Evolutionary conservation across 1,284 basidiomycete genomes (phyloP).

Genomic region (Neotropicomus parvogracilis): DNA sequence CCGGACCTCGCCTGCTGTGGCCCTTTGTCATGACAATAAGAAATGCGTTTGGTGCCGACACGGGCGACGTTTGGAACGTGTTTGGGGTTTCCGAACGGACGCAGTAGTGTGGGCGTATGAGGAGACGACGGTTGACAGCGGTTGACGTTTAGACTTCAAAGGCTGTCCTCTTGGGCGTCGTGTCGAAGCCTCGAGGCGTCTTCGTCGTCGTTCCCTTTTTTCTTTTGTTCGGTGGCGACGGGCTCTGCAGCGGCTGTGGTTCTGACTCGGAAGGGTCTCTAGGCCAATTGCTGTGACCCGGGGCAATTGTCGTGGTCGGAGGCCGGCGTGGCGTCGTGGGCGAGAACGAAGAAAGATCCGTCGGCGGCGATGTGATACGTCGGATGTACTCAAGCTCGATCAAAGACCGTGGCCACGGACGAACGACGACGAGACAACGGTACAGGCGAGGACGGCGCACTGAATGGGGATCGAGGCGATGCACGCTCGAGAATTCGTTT

Average conservation of each 20-base stretch:
- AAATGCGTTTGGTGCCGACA: not conserved
- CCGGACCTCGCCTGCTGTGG: conserved; percentile 9
- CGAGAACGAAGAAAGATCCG: conserved; percentile 5
- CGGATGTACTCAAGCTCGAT: conserved; percentile 9
- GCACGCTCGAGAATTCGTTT: not conserved
- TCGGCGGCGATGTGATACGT: conserved; percentile 16
- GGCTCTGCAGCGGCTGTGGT: conserved; percentile 14
- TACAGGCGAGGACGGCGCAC: not conserved
- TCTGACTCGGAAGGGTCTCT: conserved; percentile 7
- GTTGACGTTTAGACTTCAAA: conserved; percentile 18
- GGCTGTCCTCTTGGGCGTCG: not conserved
- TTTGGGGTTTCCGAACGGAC: conserved; percentile 10
- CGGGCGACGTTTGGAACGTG: conserved; percentile 11
- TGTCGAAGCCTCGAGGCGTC: conserved; percentile 8
- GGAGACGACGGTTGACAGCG: not conserved
- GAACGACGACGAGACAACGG: not conserved
- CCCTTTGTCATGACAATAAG: conserved; percentile 11
- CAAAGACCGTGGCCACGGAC: conserved; percentile 1
- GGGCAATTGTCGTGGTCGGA: conserved; percentile 5
- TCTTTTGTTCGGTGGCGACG: conserved; percentile 1
- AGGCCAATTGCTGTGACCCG: not conserved
- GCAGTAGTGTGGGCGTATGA: not conserved
- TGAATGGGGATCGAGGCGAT: conserved; percentile 10
- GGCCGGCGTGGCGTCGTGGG: not conserved
- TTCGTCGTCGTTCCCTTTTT: not conserved